Percentiles rank a stretch among this genome's conserved stretches.
phyloP scores from a whole-genome alignment of 2,329 filamentous ascomycete species.

The Colletotrichum lini region DNA sequence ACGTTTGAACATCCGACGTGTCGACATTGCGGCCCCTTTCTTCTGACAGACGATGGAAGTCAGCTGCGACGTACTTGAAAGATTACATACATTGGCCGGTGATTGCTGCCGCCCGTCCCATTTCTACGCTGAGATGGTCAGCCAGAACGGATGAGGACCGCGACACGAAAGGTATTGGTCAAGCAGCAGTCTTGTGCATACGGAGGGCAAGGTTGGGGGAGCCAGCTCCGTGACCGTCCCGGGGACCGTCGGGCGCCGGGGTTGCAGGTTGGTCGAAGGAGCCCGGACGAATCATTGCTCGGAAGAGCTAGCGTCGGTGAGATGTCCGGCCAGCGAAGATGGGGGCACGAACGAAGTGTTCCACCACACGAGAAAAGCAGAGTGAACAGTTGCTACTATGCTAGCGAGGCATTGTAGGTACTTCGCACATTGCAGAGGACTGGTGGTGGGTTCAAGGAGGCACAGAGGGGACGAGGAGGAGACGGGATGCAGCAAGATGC shows the following conservation, averaged over 20 bases:
- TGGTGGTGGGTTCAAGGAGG: no score
- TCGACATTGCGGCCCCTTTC: constrained; percentile 9
- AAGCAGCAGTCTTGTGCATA: constrained; percentile 31
- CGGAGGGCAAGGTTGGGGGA: constrained; percentile 23
- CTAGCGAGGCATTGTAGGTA: no score
- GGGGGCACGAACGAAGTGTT: constrained; percentile 9
- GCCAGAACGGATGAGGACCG: constrained; percentile 28
- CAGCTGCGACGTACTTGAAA: neutral
- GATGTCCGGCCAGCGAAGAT: constrained; percentile 33
- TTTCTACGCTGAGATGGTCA: constrained; percentile 17
- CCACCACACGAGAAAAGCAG: constrained; percentile 21
- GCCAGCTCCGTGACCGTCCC: constrained; percentile 25
- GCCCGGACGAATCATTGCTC: constrained; percentile 20
- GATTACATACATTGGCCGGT: neutral
- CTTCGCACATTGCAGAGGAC: no score
- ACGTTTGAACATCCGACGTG: constrained; percentile 34
- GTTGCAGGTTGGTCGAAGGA: constrained; percentile 31
- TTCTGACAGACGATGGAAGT: constrained; percentile 12
- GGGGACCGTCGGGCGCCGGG: constrained; percentile 29
- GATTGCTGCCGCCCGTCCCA: constrained; percentile 13
- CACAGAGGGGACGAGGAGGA: neutral
- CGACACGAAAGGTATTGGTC: constrained; percentile 25
- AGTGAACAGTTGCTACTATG: constrained; percentile 16
- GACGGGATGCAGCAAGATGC: constrained; percentile 35
- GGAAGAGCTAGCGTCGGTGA: constrained; percentile 38